phyloP scores from a whole-genome alignment of 768 basidiomycete species.

The Lactarius pseudohatsudake region DNA sequence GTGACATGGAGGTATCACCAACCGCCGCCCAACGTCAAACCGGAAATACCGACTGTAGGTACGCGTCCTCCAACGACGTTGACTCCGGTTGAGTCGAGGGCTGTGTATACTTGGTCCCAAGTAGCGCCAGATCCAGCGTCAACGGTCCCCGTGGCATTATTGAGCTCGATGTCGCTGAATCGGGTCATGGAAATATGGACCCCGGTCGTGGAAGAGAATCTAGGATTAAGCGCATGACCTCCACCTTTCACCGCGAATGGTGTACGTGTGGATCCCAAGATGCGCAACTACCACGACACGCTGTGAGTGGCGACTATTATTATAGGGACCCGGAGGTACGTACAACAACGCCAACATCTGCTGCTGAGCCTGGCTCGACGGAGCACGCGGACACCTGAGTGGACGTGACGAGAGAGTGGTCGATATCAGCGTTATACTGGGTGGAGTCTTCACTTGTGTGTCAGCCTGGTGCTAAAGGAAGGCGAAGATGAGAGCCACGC shows the following conservation, averaged over 20 bases:
- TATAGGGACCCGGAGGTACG: not conserved
- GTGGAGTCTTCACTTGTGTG: not conserved
- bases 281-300: constrained; percentile 9
- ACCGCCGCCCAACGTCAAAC: constrained; percentile 15
- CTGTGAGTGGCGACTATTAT: not conserved
- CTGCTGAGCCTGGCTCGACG: constrained; percentile 28
- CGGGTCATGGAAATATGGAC: constrained; percentile 33
- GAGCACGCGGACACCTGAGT: constrained; percentile 16
- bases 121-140: constrained; percentile 31
- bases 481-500: not conserved
- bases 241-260: constrained; percentile 10
- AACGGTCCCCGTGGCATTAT: constrained; percentile 12
- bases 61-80: constrained; percentile 32
- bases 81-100: constrained; percentile 22
- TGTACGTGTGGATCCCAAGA: constrained; percentile 14
- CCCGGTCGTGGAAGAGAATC: constrained; percentile 33
- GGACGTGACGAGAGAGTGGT: not conserved
- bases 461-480: not conserved
- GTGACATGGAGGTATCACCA: not conserved
- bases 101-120: constrained; percentile 34
- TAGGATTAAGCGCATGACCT: constrained; percentile 30
- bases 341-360: constrained; percentile 28
- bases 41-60: constrained; percentile 30
- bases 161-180: constrained; percentile 20
- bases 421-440: not conserved